Evolutionary conservation across 2,329 filamentous ascomycete species (phyloP).

Genomic region (Penicillium sp.): DNA sequence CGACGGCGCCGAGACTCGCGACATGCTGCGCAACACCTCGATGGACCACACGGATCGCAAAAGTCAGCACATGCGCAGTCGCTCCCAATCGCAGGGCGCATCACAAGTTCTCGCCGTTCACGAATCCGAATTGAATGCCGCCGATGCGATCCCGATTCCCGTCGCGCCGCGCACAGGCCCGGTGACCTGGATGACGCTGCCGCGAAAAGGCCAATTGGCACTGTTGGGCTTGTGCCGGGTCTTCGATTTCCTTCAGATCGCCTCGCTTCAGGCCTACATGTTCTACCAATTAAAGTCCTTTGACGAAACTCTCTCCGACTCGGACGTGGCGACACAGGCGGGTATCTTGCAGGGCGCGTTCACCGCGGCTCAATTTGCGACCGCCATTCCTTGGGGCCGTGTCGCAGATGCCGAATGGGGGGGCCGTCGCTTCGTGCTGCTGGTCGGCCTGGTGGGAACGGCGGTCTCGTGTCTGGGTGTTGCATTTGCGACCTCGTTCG

Average conservation of each 20-base stretch:
- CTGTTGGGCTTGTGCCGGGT: conserved; percentile 36
- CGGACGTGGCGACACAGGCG: conserved; percentile 65
- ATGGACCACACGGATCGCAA: conserved; percentile 23
- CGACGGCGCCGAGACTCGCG: conserved; percentile 17
- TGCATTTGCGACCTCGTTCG: conserved; percentile 61
- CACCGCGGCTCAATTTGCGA: conserved; percentile 72
- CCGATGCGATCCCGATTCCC: conserved; percentile 1
- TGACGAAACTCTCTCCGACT: conserved; percentile 48
- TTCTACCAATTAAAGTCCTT: conserved; percentile 81
- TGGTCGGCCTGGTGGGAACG: conserved; percentile 69
- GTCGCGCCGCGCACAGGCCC: conserved; percentile 17
- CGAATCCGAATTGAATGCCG: conserved; percentile 15
- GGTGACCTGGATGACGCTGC: conserved; percentile 39
- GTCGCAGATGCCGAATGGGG: conserved; percentile 56
- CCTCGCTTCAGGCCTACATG: conserved; percentile 58
- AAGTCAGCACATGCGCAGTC: conserved; percentile 23
- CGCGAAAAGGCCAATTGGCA: conserved; percentile 33
- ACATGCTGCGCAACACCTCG: conserved; percentile 30
- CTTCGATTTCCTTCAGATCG: conserved; percentile 38
- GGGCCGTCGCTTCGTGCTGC: conserved; percentile 70
- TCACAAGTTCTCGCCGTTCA: conserved; percentile 16
- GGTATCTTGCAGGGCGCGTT: conserved; percentile 72
- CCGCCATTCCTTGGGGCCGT: conserved; percentile 74
- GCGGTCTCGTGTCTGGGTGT: conserved; percentile 60
- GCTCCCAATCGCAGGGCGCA: conserved; percentile 24